A percentile compares a stretch with the other conserved stretches of the same genome.
These are phyloP conservation scores for Musa balbisiana DNA, from an alignment of 202 grass and related monocot genomes.

Conservation along the genomic window DNA sequence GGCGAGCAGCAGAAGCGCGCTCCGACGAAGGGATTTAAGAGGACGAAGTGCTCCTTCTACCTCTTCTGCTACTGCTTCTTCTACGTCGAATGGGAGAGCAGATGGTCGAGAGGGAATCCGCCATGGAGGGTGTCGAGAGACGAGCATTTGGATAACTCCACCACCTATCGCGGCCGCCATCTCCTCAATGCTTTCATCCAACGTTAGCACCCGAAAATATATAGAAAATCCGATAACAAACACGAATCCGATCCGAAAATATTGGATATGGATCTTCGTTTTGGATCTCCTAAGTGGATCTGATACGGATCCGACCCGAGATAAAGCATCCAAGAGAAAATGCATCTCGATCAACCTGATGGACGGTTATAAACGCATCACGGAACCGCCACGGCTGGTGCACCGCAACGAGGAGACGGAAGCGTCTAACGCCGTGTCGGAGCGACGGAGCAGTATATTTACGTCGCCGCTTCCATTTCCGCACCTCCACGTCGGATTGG, in stretches of 20 bases:
- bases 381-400: neutral
- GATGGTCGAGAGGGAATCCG: neutral
- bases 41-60: neutral
- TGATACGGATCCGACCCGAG: neutral
- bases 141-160: conserved; percentile 1
- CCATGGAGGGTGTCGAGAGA: neutral
- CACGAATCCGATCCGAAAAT: neutral
- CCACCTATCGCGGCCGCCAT: neutral
- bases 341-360: neutral
- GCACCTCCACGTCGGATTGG: neutral
- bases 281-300: too few relatives aligned
- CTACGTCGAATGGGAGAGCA: neutral
- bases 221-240: neutral
- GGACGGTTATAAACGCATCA: neutral
- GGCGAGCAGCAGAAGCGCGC: conserved; percentile 29
- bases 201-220: neutral
- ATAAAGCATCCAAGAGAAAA: neutral
- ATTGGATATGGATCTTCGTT: neutral
- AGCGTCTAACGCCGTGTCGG: too few relatives aligned
- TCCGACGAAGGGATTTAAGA: conserved; percentile 27
- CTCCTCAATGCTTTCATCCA: neutral
- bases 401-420: too few relatives aligned
- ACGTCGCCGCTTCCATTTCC: too few relatives aligned
- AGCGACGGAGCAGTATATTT: neutral
- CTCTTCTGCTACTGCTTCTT: neutral